Conservation (phyloP, 257 asterid species). For the Pogostemon cablin region DNA sequence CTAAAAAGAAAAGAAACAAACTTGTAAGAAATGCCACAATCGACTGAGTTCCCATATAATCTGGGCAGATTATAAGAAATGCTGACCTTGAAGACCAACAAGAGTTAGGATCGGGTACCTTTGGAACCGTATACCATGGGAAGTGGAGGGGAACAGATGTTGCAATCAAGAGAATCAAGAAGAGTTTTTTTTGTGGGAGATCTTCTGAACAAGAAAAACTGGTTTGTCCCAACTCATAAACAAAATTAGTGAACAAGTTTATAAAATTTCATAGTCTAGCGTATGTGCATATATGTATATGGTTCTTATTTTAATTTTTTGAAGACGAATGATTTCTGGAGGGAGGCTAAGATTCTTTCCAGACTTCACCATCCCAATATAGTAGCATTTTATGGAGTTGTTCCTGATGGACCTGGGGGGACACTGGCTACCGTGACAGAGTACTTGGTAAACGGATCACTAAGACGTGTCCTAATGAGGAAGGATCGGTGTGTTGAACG, state of each 20-base stretch:
- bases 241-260: background rate
- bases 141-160: conserved; percentile 67
- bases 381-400: conserved; percentile 91
- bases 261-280: too few relatives aligned
- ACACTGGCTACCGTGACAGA: conserved; percentile 88
- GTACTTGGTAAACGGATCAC: conserved; percentile 78
- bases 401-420: conserved; percentile 83
- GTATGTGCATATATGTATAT: too few relatives aligned
- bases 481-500: conserved; percentile 60
- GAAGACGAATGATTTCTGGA: conserved; percentile 86
- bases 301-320: background rate
- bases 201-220: conserved; percentile 57
- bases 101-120: conserved; percentile 61
- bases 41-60: conserved; percentile 22
- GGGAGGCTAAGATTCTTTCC: conserved; percentile 88
- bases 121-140: conserved; percentile 62
- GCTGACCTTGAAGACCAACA: conserved; percentile 55
- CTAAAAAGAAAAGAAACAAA: background rate
- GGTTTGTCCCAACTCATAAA: conserved; percentile 40
- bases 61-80: conserved; percentile 49
- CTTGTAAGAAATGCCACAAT: background rate
- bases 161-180: conserved; percentile 56
- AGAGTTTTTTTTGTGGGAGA: conserved; percentile 54
- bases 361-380: conserved; percentile 89
- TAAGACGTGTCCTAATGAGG: conserved; percentile 68